Conservation (phyloP, 345 rosid species). For the Populus deltoides region DNA sequence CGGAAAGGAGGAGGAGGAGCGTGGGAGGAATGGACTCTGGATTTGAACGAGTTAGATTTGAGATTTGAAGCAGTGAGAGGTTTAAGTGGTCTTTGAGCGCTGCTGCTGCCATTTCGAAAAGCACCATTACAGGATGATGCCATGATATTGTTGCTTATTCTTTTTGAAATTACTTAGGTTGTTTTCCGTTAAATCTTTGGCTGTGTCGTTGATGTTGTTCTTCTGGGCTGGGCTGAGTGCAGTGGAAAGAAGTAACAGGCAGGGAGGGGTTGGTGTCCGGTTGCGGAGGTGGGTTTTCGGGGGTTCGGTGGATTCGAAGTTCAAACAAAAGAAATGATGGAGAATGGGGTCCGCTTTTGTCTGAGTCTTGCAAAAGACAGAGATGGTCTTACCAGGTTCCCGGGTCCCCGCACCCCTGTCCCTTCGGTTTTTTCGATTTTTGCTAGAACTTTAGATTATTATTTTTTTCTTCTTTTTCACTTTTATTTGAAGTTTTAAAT, state of each 20-base stretch:
- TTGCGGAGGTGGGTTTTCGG: not conserved
- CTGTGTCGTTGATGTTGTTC: not conserved
- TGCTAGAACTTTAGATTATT: too few species aligned
- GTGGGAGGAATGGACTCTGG: conserved; percentile 50
- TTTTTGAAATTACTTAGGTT: not conserved
- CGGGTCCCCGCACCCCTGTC: not conserved
- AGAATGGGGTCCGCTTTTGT: conserved; percentile 15
- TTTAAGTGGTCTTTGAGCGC: conserved; percentile 44
- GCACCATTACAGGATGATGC: conserved; percentile 39
- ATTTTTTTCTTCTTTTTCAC: not conserved
- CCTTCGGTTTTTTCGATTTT: not conserved
- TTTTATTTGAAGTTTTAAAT: not conserved
- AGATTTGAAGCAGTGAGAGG: conserved; percentile 43
- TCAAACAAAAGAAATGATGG: conserved; percentile 27
- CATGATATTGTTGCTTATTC: conserved; percentile 26
- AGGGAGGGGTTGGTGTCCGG: not conserved
- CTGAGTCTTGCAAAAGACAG: conserved; percentile 26
- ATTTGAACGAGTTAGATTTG: conserved; percentile 72
- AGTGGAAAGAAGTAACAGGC: not conserved
- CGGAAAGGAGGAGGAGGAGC: conserved; percentile 48
- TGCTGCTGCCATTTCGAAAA: conserved; percentile 50
- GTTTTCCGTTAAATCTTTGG: not conserved
- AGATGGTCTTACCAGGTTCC: conserved; percentile 13
- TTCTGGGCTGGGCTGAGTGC: not conserved
- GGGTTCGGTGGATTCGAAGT: conserved; percentile 25